Evolutionary conservation across 306 rosid genomes (phyloP), one percentile per base, ranked within the genome.

Genomic region (Quercus berberidifolia): DNA sequence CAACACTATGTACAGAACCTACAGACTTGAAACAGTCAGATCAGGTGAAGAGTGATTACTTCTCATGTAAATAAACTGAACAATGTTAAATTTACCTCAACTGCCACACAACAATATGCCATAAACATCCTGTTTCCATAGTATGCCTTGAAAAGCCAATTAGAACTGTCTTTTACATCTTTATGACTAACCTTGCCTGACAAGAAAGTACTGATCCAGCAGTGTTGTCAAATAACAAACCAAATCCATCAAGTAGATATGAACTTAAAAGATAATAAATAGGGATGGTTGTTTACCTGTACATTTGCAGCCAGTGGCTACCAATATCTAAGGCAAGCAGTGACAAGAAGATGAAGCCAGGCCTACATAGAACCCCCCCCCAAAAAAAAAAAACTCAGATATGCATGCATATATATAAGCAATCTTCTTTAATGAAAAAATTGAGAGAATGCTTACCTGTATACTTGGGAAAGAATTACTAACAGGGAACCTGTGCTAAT

Each of bases 291-390:
- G 69, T 67, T 23, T 76, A 95, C 99, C 99, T 95, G 93, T 93
- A 93, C 99, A 93, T 93, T 87, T 95, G 99, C 73, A 95, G 80
- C 99, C 99, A 95, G 89, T 95, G 99, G 94, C 99, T 95, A 28
- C 83, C 89, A 88, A 95, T 93, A 84, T 95, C 99, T 78, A 95
- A 86, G 77, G 99, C 96, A 57, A 95, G 97, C 86, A 95, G 82
- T 82, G 94, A 91, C 85, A 93, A 71, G 83, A 94, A 94, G 83
- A 82, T 77, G 77, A 91, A 79, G 81, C 97, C 93, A 83, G 98
- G 98, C 94, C 98, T 93, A 83, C 82, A 91, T 79, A 83, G 58
- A 78, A 75, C 38, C 6, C 38, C 35, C 1, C 35, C 35, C 35
- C 35, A 5, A 1, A 0, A 4, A 5, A 5, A 80, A 85, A 67